Evolutionary conservation across 495 filamentous ascomycete genomes (phyloP), one percentile per base, ranked within the genome.

Genomic region (Annulohypoxylon moriforme): DNA sequence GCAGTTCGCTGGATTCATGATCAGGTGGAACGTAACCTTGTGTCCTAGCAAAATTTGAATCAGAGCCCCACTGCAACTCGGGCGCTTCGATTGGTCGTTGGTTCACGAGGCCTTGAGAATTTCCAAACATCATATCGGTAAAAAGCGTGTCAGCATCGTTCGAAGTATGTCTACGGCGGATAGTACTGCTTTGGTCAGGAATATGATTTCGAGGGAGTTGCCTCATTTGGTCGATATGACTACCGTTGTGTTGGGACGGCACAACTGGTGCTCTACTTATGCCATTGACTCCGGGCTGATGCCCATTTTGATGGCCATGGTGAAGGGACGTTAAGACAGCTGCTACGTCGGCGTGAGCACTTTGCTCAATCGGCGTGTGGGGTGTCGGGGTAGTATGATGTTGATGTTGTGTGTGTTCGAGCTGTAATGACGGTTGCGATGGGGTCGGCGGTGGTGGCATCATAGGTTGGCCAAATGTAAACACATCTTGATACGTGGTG

Each of bases 41-140:
- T 10, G 82, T 79, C 69, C 72, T 74, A 40, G 81, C 83, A 66
- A 93, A 93, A 57, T 82, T 84, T 4, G 83, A 74, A 78, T 93
- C 91, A 0, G 91, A 90, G 18, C 91, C 91, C 84, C 87, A 93
- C 16, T 86, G 87, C 25, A 91, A 74, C 27, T 84, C 80, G 5
- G 69, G 59, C 4, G 67, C 63, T 29, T 70, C 71, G 4, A 44
- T 63, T 3, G 34, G 25, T 33, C 71, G 71, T 27, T 72, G 75
- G 33, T 49, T 60, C 7, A 63, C 18, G 4, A 64, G 13, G 56
- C 66, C 61, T 4, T 72, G 68, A 14, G 74, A 46, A 20, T 14
- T 38, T 42, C 80, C 81, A 63, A 81, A 81, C 16, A 80, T 60
- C 81, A 84, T 81, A 14, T 81, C 78, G 8, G 76, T 66, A 62